Evolutionary conservation across 371 early-diverging fungal species (phyloP).

Genomic region (Rhizomucor miehei): DNA sequence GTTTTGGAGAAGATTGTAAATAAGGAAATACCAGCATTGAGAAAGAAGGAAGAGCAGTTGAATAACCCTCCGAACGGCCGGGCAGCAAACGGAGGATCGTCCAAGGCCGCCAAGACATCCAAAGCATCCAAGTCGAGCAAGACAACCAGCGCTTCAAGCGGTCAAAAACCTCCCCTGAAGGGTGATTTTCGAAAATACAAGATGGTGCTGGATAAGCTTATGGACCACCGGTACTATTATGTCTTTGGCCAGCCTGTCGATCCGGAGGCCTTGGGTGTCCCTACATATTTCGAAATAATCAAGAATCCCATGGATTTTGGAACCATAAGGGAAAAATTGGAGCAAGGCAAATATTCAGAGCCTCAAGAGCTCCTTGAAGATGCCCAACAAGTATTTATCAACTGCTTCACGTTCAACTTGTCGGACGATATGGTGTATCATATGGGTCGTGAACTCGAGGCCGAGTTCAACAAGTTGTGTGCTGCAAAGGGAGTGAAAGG

Average conservation of each 20-base stretch:
- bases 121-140: neutral
- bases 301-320: slow-evolving; percentile 53
- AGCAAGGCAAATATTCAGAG: slow-evolving; percentile 19
- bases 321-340: slow-evolving; percentile 24
- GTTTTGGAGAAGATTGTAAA: slow-evolving; percentile 50
- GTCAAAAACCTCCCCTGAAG: slow-evolving; percentile 11
- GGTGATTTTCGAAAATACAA: slow-evolving; percentile 32
- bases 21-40: slow-evolving; percentile 35
- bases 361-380: slow-evolving; percentile 20
- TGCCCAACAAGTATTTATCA: slow-evolving; percentile 55
- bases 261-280: slow-evolving; percentile 17
- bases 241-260: slow-evolving; percentile 28
- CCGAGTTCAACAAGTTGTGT: slow-evolving; percentile 58
- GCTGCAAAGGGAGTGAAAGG: slow-evolving; percentile 20
- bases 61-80: neutral
- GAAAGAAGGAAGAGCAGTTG: slow-evolving; percentile 25
- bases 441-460: slow-evolving; percentile 57
- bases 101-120: slow-evolving; percentile 3
- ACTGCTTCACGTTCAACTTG: slow-evolving; percentile 85
- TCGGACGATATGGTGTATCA: slow-evolving; percentile 71
- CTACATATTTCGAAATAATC: slow-evolving; percentile 65
- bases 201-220: slow-evolving; percentile 27
- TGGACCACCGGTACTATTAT: slow-evolving; percentile 17
- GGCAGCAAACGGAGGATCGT: neutral
- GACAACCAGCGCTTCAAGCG: slow-evolving; percentile 1